Evolutionary conservation across 208 protist genomes (phyloP).

Genomic region (Trypanosomatidae sp.): DNA sequence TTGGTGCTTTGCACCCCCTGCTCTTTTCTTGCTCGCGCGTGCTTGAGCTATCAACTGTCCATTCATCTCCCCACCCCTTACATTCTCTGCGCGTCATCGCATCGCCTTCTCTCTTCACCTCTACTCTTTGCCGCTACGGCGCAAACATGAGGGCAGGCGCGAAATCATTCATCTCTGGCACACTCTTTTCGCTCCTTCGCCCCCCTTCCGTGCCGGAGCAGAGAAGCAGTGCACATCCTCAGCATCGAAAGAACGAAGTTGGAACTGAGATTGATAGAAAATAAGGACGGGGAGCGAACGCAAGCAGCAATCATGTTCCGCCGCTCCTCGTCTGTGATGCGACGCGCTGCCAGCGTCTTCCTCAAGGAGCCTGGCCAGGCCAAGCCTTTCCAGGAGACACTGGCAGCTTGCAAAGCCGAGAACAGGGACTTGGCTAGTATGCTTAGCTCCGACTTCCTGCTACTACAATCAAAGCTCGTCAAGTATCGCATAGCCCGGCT

Average conservation of each 20-base stretch:
- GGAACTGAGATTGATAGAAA: background rate
- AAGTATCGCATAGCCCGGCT: slow-evolving; percentile 78
- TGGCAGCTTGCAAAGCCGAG: slow-evolving; percentile 49
- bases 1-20: background rate
- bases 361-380: slow-evolving; percentile 53
- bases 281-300: background rate
- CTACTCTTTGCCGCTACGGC: background rate
- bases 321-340: slow-evolving; percentile 31
- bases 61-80: background rate
- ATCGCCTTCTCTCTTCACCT: background rate
- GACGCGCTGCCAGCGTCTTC: slow-evolving; percentile 55
- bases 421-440: slow-evolving; percentile 70
- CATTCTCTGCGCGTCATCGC: background rate
- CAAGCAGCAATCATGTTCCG: slow-evolving; percentile 33
- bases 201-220: background rate
- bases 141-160: background rate
- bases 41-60: background rate
- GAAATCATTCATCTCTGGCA: background rate
- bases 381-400: slow-evolving; percentile 53
- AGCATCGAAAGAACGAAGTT: background rate
- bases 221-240: background rate
- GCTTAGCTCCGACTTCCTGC: slow-evolving; percentile 67
- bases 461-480: slow-evolving; percentile 65
- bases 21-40: background rate
- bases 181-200: background rate